phyloP scores from a whole-genome alignment of 768 basidiomycete species.

The Leccinum fibrillosum region DNA sequence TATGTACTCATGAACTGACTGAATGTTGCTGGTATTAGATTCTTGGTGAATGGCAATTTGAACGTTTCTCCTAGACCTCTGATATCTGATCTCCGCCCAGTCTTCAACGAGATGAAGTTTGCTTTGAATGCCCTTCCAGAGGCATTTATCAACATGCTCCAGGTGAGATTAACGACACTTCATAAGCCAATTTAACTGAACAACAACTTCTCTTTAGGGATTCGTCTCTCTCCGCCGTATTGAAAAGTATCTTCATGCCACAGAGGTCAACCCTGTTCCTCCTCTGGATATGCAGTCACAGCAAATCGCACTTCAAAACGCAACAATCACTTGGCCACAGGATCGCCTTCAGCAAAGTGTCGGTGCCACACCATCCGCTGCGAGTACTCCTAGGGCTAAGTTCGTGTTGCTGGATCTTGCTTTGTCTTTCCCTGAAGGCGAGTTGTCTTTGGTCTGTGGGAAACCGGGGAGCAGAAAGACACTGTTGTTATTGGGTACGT shows the following conservation, averaged over 20 bases:
- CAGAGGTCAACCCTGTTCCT: conserved; percentile 65
- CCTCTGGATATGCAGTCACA: conserved; percentile 55
- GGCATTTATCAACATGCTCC: conserved; percentile 86
- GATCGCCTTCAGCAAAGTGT: conserved; percentile 52
- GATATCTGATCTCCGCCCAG: conserved; percentile 32
- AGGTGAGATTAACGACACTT: conserved; percentile 39
- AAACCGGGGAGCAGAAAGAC: conserved; percentile 91
- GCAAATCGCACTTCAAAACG: conserved; percentile 73
- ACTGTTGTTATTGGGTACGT: conserved; percentile 63
- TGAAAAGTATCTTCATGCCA: conserved; percentile 78
- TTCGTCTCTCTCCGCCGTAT: conserved; percentile 87
- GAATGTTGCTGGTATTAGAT: conserved; percentile 28
- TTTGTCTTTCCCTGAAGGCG: conserved; percentile 73
- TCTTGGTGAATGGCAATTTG: conserved; percentile 32
- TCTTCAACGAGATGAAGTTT: conserved; percentile 87
- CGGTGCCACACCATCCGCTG: conserved; percentile 48
- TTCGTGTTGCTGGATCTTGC: conserved; percentile 80
- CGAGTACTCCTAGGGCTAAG: conserved; percentile 72
- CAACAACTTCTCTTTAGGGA: conserved; percentile 38
- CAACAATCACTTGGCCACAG: conserved; percentile 89
- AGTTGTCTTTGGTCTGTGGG: conserved; percentile 83
- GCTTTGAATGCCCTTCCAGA: conserved; percentile 87
- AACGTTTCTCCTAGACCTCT: neutral
- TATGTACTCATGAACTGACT: neutral
- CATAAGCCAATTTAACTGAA: neutral